Evolutionary conservation across 345 rosid genomes (phyloP).

Genomic region (Viola odorata): DNA sequence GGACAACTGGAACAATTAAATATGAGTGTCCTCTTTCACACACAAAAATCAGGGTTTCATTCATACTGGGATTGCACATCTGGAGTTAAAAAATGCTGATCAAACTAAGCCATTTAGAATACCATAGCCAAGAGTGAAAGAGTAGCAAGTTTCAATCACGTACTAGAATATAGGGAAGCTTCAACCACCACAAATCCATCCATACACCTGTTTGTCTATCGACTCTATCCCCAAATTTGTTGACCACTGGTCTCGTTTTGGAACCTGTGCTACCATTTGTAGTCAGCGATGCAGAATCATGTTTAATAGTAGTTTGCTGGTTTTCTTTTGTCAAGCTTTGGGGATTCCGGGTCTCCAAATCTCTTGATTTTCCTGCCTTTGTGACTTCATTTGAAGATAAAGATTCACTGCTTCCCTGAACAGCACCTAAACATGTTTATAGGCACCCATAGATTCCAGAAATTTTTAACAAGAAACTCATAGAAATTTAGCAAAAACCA

Average conservation of each 20-base stretch:
- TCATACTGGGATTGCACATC: background rate
- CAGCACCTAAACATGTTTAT: slow-evolving; percentile 40
- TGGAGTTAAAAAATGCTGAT: background rate
- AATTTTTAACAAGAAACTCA: background rate
- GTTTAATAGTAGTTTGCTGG: slow-evolving; percentile 14
- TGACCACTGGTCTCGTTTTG: slow-evolving; percentile 14
- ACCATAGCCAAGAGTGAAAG: background rate
- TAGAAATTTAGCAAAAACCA: background rate
- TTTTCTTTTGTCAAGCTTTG: slow-evolving; percentile 17
- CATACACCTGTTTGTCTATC: slow-evolving; percentile 17
- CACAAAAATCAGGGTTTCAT: background rate
- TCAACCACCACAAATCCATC: slow-evolving; percentile 60
- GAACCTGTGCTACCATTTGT: slow-evolving; percentile 20
- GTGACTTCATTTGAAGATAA: slow-evolving; percentile 23
- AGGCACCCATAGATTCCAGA: slow-evolving; percentile 1
- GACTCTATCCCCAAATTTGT: slow-evolving; percentile 19
- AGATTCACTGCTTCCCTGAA: slow-evolving; percentile 26
- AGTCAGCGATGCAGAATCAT: slow-evolving; percentile 20
- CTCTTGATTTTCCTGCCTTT: slow-evolving; percentile 19
- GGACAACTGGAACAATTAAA: too few species aligned
- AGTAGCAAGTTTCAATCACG: slow-evolving; percentile 5
- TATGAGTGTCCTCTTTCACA: too few species aligned
- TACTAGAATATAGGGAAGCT: slow-evolving; percentile 70
- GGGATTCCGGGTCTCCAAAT: slow-evolving; percentile 4
- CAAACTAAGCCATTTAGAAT: background rate